phyloP scores from a whole-genome alignment of 768 basidiomycete species.

The Kwoniella dendrophila region DNA sequence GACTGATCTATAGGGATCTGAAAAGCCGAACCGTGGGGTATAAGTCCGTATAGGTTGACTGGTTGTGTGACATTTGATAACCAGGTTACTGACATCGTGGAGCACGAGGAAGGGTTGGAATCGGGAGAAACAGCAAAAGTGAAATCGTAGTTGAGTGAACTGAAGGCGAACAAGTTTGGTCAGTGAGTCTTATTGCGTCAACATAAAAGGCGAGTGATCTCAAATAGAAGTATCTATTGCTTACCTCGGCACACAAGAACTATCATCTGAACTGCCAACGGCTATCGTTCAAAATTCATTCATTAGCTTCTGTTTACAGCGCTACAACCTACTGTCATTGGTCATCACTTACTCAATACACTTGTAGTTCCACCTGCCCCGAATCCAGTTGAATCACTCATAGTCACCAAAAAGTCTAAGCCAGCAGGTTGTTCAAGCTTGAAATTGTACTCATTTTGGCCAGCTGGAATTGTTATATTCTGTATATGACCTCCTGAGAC shows the following conservation, averaged over 20 bases:
- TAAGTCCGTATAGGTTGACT: conserved; percentile 48
- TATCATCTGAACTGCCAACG: conserved; percentile 43
- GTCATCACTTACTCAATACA: conserved; percentile 41
- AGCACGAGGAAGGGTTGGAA: conserved; percentile 43
- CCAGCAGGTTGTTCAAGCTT: conserved; percentile 47
- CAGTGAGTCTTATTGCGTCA: neutral
- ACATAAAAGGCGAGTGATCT: neutral
- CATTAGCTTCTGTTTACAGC: neutral
- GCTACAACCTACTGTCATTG: neutral
- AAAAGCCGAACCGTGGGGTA: conserved; percentile 52
- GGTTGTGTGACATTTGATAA: conserved; percentile 46
- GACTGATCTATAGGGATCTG: conserved; percentile 37
- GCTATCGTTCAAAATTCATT: conserved; percentile 26
- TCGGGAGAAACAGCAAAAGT: conserved; percentile 47
- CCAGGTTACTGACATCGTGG: conserved; percentile 39
- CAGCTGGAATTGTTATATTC: conserved; percentile 49
- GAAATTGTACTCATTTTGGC: conserved; percentile 36
- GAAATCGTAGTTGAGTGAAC: conserved; percentile 49
- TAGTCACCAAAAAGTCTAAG: conserved; percentile 48
- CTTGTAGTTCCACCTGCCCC: conserved; percentile 50
- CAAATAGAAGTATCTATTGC: neutral
- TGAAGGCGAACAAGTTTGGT: neutral
- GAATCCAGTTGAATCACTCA: conserved; percentile 46
- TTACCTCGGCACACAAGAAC: conserved; percentile 42
- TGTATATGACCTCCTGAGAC: conserved; percentile 35